Evolutionary conservation across 305 asterid species (phyloP).

Genomic region (Fraxinus paxiana): DNA sequence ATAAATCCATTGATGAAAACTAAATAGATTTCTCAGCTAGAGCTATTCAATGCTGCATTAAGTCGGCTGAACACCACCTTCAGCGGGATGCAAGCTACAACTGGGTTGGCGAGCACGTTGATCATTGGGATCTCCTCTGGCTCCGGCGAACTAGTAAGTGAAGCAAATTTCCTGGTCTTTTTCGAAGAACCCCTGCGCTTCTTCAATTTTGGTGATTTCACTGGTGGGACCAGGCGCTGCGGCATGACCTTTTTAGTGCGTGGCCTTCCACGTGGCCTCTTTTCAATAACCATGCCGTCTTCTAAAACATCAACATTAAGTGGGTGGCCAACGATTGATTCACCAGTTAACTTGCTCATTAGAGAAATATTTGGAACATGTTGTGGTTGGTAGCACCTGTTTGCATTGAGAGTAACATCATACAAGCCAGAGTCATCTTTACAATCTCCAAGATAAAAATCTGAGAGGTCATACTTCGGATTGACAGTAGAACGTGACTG

Average conservation of each 20-base stretch:
- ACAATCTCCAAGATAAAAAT: conserved; percentile 51
- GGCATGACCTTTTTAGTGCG: background rate
- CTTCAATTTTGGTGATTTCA: conserved; percentile 7
- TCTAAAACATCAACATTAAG: conserved; percentile 54
- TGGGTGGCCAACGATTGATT: conserved; percentile 70
- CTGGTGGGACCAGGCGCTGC: background rate
- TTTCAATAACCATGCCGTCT: conserved; percentile 24
- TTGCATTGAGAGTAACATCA: conserved; percentile 55
- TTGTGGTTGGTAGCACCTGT: conserved; percentile 51
- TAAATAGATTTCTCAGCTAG: background rate
- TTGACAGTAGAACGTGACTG: conserved; percentile 60
- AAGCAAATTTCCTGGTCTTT: background rate
- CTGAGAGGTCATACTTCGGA: conserved; percentile 64
- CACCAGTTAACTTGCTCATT: conserved; percentile 54
- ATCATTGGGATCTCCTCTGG: background rate
- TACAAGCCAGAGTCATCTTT: conserved; percentile 35
- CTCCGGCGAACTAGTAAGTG: background rate
- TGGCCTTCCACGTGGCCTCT: background rate
- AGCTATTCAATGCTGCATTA: background rate
- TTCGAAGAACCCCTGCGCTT: background rate
- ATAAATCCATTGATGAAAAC: background rate
- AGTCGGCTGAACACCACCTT: background rate
- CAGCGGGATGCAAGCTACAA: background rate
- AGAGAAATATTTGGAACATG: conserved; percentile 74
- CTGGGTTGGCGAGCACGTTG: background rate